phyloP scores from a whole-genome alignment of 805 yeast species.

The Ogataea thermomethanolica region DNA sequence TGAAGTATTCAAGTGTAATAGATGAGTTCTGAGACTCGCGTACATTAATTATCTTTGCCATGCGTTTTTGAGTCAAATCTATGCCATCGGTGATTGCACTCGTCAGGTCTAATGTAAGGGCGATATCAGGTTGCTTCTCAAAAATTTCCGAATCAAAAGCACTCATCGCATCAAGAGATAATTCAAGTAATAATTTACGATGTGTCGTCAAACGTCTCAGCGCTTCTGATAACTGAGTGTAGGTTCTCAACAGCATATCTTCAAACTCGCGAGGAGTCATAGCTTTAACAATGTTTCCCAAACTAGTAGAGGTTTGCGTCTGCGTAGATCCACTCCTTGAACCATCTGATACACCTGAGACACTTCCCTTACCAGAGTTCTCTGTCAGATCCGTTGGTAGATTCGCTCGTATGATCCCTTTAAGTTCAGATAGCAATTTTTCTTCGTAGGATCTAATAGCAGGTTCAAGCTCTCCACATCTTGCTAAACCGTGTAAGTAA shows the following conservation, averaged over 20 bases:
- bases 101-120: constrained; percentile 65
- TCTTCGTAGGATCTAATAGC: constrained; percentile 69
- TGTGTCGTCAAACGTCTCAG: constrained; percentile 71
- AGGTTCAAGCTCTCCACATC: constrained; percentile 56
- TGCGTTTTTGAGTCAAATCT: constrained; percentile 66
- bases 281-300: constrained; percentile 48
- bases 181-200: constrained; percentile 72
- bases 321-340: constrained; percentile 25
- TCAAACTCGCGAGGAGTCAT: constrained; percentile 76
- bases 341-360: constrained; percentile 29
- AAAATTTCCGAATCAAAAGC: constrained; percentile 26
- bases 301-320: constrained; percentile 26
- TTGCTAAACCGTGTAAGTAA: constrained; percentile 52
- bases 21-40: constrained; percentile 68
- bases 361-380: constrained; percentile 13
- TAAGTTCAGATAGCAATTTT: constrained; percentile 63
- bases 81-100: constrained; percentile 63
- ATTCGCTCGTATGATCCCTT: constrained; percentile 61
- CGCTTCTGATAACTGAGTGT: constrained; percentile 64
- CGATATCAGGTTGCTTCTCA: constrained; percentile 34
- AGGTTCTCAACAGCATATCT: constrained; percentile 58
- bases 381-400: constrained; percentile 50
- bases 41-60: constrained; percentile 74
- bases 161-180: constrained; percentile 51
- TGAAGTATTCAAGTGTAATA: constrained; percentile 55